A percentile compares a stretch with the other conserved stretches of the same genome.
Conservation (phyloP, 805 yeast genomes). For the Metschnikowia koreensis region DNA sequence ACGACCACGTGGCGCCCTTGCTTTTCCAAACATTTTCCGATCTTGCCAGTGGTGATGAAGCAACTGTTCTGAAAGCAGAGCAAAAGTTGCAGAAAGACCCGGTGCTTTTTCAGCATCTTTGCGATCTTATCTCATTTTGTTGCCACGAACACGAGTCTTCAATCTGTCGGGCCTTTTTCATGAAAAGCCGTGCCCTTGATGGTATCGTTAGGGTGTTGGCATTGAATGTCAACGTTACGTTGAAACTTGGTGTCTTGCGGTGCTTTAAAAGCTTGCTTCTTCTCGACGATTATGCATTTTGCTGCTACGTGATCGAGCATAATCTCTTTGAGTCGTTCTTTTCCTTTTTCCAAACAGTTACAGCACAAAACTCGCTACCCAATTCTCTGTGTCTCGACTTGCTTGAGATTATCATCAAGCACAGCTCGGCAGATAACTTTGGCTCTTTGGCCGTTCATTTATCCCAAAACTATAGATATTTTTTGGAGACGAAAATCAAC, state of each 20-base stretch:
- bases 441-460: constrained; percentile 30
- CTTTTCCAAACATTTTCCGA: constrained; percentile 50
- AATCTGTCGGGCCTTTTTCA: constrained; percentile 59
- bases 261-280: constrained; percentile 62
- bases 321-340: constrained; percentile 52
- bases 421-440: constrained; percentile 26
- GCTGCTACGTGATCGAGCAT: constrained; percentile 53
- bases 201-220: constrained; percentile 54
- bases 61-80: constrained; percentile 4
- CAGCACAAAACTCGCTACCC: constrained; percentile 56
- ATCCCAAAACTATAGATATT: constrained; percentile 28
- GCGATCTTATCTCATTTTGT: constrained; percentile 71
- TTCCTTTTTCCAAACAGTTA: constrained; percentile 46
- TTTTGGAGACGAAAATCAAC: constrained; percentile 22
- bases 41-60: constrained; percentile 18
- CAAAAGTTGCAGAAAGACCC: constrained; percentile 30
- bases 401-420: constrained; percentile 42
- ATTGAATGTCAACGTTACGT: constrained; percentile 43
- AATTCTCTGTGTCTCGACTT: constrained; percentile 77
- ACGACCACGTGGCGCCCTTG: constrained; percentile 56
- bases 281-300: constrained; percentile 61
- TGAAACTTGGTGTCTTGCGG: constrained; percentile 66
- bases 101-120: constrained; percentile 52
- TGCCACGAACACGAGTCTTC: constrained; percentile 59
- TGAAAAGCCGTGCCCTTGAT: constrained; percentile 55